Evolutionary conservation across 2,329 filamentous ascomycete species (phyloP), one percentile per base, ranked within the genome.

Genomic region (Penicillium crustosum): DNA sequence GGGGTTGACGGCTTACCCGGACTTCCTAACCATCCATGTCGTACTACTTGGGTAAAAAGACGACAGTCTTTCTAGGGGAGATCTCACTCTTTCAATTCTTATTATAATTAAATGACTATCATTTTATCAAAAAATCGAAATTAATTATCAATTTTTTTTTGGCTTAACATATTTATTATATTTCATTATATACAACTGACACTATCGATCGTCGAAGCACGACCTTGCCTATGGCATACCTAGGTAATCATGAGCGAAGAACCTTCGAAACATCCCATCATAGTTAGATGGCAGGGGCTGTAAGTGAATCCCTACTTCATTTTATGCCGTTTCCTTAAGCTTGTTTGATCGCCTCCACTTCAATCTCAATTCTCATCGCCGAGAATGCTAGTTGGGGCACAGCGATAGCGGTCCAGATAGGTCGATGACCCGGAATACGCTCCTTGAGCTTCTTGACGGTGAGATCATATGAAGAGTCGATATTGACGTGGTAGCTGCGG

Each of bases 1-100:
- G 49, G 49, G 49, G 49, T 33, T 43, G n/a, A 42, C 38, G 49
- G 49, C 49, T 42, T 29, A 31, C 36, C 38, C 36, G 49, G 36
- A 43, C 31, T 7, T 51, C 33, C n/a, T 23, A 27, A 44, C 42
- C 42, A 45, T 9, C 29, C 29, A 35, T 53, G 38, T 45, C 27
- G 29, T 48, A 48, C 44, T 35, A 43, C 8, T 43, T 27, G 15
- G 23, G 23, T 43, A 27, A 43, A 43, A 27, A 43, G 41, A 43
- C 23, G 23, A 43, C 41, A 43, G 5, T 5, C 8, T 35, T 49
- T 8, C 3, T 49, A 36, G 13, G 5, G 33, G 7, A 17, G 10
- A 48, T 17, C 8, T 9, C 27, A 33, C n/a, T 10, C 7, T 33
- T 31, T 33, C 21, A 9, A 33, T 17, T 35, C 15, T 17, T 35